Evolutionary conservation across 495 filamentous ascomycete species (phyloP).

Genomic region (Aspergillus carlsbadensis): DNA sequence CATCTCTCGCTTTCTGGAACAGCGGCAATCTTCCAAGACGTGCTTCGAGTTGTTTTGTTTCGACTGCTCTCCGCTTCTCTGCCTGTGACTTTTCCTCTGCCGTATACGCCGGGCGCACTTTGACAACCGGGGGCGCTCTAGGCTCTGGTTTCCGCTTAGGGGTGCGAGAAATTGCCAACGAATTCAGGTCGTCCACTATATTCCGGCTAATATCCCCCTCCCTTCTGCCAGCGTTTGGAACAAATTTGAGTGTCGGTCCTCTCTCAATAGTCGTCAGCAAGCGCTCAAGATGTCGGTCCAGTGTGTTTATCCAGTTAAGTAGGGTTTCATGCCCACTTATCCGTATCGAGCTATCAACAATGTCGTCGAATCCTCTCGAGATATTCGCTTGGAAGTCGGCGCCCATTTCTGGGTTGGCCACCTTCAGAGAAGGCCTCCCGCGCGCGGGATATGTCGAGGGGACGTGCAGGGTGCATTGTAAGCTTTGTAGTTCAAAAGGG

Average conservation of each 20-base stretch:
- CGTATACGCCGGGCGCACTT: slow-evolving; percentile 41
- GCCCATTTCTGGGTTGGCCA: slow-evolving; percentile 78
- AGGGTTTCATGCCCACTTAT: slow-evolving; percentile 58
- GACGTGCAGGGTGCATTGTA: slow-evolving; percentile 73
- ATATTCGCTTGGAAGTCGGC: slow-evolving; percentile 78
- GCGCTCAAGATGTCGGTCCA: slow-evolving; percentile 73
- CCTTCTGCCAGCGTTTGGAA: slow-evolving; percentile 53
- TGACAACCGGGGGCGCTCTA: not conserved
- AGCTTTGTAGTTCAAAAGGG: slow-evolving; percentile 69
- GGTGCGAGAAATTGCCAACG: slow-evolving; percentile 1
- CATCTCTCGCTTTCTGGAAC: slow-evolving; percentile 71
- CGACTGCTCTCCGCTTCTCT: slow-evolving; percentile 59
- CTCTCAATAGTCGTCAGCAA: slow-evolving; percentile 70
- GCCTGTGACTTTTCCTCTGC: slow-evolving; percentile 59
- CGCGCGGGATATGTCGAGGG: slow-evolving; percentile 59
- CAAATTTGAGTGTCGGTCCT: slow-evolving; percentile 75
- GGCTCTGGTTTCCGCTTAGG: not conserved
- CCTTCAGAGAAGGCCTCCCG: slow-evolving; percentile 55
- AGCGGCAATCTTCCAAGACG: slow-evolving; percentile 67
- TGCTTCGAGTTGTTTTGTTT: slow-evolving; percentile 74
- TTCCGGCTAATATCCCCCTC: slow-evolving; percentile 47
- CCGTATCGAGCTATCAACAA: slow-evolving; percentile 51
- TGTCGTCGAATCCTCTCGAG: slow-evolving; percentile 70
- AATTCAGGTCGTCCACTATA: slow-evolving; percentile 37
- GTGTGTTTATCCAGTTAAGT: slow-evolving; percentile 63